phyloP scores from a whole-genome alignment of 2,329 filamentous ascomycete genomes.

The Colletotrichum sp. region DNA sequence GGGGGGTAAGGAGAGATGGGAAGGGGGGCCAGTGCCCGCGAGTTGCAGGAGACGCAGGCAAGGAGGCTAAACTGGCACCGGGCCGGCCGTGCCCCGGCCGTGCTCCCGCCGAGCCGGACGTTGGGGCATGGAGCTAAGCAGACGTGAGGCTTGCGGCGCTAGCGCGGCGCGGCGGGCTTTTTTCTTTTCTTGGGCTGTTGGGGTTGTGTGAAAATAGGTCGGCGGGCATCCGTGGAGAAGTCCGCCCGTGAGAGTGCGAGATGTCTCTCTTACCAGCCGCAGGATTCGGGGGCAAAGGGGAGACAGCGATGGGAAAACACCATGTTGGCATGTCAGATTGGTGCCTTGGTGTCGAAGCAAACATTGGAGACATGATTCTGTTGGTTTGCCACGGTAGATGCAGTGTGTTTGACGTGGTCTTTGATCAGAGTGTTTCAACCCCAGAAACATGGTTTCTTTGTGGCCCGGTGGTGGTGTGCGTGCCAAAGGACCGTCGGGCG shows the following conservation, averaged over 20 bases:
- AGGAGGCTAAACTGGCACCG: constrained; percentile 16
- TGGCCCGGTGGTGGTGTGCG: not conserved
- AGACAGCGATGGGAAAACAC: not conserved
- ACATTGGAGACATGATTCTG: not conserved
- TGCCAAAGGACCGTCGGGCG: not conserved
- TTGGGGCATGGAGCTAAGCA: constrained; percentile 1
- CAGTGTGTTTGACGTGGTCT: not conserved
- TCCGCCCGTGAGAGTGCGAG: not conserved
- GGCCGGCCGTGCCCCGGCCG: constrained; percentile 21
- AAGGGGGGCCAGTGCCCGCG: not conserved
- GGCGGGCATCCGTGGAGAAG: constrained; percentile 18
- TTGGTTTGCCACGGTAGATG: not conserved
- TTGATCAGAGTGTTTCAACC: not conserved
- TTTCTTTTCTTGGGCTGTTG: not conserved
- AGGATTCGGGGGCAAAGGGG: not conserved
- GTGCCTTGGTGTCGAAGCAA: not conserved
- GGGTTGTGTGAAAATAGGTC: not conserved
- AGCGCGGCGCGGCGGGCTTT: not conserved
- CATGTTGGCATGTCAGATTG: not conserved
- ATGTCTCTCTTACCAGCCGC: not conserved
- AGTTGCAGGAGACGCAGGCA: constrained; percentile 16
- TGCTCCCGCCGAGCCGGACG: constrained; percentile 19
- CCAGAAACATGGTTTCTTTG: not conserved
- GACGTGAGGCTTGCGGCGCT: not conserved
- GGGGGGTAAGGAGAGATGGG: not conserved